These are phyloP conservation scores for Candolleomyces aberdarensis DNA, from an alignment of 768 basidiomycete species.

Conservation along the genomic window DNA sequence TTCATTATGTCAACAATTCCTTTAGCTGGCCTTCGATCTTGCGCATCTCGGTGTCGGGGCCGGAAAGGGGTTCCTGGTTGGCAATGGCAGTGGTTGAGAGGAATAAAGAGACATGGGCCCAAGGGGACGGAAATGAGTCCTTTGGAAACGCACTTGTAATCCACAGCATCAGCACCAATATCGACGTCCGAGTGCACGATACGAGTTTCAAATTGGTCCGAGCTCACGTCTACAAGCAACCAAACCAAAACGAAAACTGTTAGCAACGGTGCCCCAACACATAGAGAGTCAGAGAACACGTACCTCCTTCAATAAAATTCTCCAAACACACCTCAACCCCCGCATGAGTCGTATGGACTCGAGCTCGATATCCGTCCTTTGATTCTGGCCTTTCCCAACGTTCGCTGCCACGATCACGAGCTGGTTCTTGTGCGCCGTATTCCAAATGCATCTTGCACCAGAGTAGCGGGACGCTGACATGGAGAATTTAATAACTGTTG, in stretches of 20 bases:
- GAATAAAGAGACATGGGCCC: background rate
- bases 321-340: constrained; percentile 94
- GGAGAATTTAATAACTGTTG: constrained; percentile 69
- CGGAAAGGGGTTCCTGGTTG: constrained; percentile 94
- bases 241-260: background rate
- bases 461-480: constrained; percentile 74
- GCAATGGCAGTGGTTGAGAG: constrained; percentile 77
- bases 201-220: constrained; percentile 49
- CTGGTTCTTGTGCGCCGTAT: constrained; percentile 78
- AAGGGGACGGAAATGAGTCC: background rate
- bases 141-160: constrained; percentile 80
- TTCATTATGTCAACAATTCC: constrained; percentile 92
- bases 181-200: constrained; percentile 93
- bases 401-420: constrained; percentile 97
- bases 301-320: constrained; percentile 75
- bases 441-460: constrained; percentile 89
- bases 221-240: constrained; percentile 38
- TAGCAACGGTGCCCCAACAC: background rate
- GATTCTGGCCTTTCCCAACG: constrained; percentile 68
- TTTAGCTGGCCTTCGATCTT: constrained; percentile 94
- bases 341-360: constrained; percentile 51
- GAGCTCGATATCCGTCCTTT: constrained; percentile 91
- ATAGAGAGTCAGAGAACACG: constrained; percentile 25
- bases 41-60: constrained; percentile 96
- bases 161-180: constrained; percentile 96